Evolutionary conservation across 139 green algal species (phyloP).

Genomic region (Micractinium conductrix): DNA sequence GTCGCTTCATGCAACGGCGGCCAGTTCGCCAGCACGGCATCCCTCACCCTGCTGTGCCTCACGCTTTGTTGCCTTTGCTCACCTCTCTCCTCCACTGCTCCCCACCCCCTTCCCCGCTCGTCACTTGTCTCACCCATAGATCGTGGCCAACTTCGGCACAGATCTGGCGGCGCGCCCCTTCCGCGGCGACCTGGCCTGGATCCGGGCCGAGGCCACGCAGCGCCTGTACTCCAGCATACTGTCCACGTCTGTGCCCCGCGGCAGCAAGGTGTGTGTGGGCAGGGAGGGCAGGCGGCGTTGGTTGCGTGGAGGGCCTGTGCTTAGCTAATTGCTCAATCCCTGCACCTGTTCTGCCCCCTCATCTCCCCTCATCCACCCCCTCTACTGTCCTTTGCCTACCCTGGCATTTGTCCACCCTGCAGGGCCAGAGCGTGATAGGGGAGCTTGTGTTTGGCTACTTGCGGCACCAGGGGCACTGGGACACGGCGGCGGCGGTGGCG

Average conservation of each 20-base stretch:
- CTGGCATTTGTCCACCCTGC: background rate
- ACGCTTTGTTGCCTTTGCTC: too few relatives aligned
- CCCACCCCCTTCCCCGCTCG: background rate
- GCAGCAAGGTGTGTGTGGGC: conserved; percentile 19
- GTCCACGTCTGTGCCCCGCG: conserved; percentile 10
- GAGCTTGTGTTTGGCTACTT: conserved; percentile 76
- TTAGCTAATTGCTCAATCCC: too few relatives aligned
- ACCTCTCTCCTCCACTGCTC: too few relatives aligned
- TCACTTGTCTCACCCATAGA: conserved; percentile 19
- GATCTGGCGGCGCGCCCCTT: conserved; percentile 45
- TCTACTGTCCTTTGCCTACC: background rate
- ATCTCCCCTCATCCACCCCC: background rate
- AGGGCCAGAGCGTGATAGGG: conserved; percentile 54
- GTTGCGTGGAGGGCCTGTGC: too few relatives aligned
- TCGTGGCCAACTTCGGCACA: conserved; percentile 69
- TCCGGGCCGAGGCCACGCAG: conserved; percentile 30
- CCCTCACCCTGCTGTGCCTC: too few relatives aligned
- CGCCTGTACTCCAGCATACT: conserved; percentile 40
- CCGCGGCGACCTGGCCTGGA: conserved; percentile 45
- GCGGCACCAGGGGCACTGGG: conserved; percentile 68
- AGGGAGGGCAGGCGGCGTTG: background rate
- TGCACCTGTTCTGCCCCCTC: too few relatives aligned
- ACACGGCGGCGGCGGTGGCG: conserved; percentile 59
- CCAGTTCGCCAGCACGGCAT: too few relatives aligned
- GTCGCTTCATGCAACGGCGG: too few relatives aligned